These are phyloP conservation scores for Candolleomyces aberdarensis DNA, from an alignment of 768 basidiomycete species.

Conservation along the genomic window DNA sequence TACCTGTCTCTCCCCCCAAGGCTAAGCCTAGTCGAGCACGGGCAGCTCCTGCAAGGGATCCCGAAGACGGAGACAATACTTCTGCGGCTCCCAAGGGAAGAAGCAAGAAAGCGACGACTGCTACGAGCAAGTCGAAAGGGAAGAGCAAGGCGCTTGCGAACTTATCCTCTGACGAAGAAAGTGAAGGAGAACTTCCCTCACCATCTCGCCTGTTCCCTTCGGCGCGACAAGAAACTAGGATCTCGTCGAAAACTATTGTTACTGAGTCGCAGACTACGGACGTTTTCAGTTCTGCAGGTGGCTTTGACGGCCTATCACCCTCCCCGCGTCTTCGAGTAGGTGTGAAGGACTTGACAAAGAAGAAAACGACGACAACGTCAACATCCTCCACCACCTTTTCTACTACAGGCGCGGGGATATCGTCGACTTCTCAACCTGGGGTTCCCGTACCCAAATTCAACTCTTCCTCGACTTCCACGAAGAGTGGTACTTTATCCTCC, in stretches of 20 bases:
- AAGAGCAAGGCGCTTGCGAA: background rate
- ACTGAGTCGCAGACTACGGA: background rate
- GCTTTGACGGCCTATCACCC: background rate
- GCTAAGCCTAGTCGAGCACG: background rate
- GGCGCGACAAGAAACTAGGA: background rate
- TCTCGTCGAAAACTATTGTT: background rate
- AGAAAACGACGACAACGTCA: background rate
- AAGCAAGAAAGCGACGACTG: too few relatives aligned
- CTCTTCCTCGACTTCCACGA: background rate
- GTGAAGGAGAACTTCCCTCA: background rate
- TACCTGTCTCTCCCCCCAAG: background rate
- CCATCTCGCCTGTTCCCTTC: background rate
- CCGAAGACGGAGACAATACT: background rate
- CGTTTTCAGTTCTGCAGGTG: background rate
- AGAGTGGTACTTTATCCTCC: too few relatives aligned
- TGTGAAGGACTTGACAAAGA: conserved; percentile 7
- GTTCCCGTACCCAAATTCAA: too few relatives aligned
- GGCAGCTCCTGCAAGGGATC: background rate
- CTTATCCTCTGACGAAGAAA: conserved; percentile 1
- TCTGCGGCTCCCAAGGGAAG: too few relatives aligned
- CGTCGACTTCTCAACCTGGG: too few relatives aligned
- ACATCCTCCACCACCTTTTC: background rate
- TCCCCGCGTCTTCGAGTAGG: conserved; percentile 1
- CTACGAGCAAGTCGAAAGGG: background rate
- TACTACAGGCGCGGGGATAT: background rate